Conservation (phyloP, 2,329 filamentous ascomycete species). For the Colletotrichum falcatum region DNA sequence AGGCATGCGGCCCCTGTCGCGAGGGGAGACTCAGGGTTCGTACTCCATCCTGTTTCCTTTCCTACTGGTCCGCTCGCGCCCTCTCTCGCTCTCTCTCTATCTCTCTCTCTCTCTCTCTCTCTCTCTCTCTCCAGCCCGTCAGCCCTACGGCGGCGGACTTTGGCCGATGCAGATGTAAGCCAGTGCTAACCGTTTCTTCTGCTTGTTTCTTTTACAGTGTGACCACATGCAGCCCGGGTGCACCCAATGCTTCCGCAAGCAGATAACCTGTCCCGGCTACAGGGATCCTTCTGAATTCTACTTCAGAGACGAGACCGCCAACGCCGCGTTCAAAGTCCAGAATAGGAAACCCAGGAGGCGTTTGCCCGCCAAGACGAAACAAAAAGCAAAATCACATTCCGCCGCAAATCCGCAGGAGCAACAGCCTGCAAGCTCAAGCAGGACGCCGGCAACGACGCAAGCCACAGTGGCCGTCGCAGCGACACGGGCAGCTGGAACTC, state of each 20-base stretch:
- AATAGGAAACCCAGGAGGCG: constrained; percentile 29
- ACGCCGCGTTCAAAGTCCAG: constrained; percentile 42
- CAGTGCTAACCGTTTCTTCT: constrained; percentile 25
- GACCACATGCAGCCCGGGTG: constrained; percentile 45
- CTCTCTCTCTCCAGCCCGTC: constrained; percentile 18
- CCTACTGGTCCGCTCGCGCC: constrained; percentile 27
- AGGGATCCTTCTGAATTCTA: constrained; percentile 44
- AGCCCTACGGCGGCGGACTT: constrained; percentile 14
- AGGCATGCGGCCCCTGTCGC: constrained; percentile 47
- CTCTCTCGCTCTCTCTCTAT: too few species aligned
- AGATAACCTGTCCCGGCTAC: constrained; percentile 45
- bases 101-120: too few species aligned
- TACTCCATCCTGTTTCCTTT: constrained; percentile 19
- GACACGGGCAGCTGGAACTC: not conserved
- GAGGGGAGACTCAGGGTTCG: constrained; percentile 45
- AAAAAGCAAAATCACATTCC: not conserved
- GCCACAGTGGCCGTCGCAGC: not conserved
- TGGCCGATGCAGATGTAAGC: not conserved
- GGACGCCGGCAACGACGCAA: not conserved
- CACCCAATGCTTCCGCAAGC: constrained; percentile 47
- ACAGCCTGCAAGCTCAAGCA: constrained; percentile 9
- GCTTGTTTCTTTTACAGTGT: constrained; percentile 42
- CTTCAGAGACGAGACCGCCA: constrained; percentile 46
- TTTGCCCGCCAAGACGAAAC: constrained; percentile 17
- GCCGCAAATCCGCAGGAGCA: constrained; percentile 2